Base-by-base conservation (phyloP, 495 filamentous ascomycete genomes). In the Podospora didyma region DNA sequence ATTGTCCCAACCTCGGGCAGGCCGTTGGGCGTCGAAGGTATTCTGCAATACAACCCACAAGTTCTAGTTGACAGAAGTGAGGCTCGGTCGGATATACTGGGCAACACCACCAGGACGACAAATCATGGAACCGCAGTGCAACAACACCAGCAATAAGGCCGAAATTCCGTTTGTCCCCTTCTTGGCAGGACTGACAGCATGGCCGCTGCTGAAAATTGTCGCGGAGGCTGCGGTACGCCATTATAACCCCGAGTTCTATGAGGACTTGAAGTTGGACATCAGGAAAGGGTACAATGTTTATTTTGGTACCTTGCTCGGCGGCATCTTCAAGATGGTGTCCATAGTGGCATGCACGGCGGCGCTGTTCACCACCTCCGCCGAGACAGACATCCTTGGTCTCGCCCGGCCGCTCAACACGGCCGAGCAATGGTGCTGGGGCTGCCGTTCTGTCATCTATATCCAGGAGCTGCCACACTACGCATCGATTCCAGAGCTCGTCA, bases 341-440 rank as follows among this genome's bases (percentile, higher is more conserved):
- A 20, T 62, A 1, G 28, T 41, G 14, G 49, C 59, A 23, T 65
- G 62, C 31, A 22, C 51, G 7, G 56, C 54, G 6, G 58, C 62
- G 0, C 45, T 65, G 9, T 20, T 62, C 44, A 61, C 59, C 10
- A 60, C 56, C 1, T 34, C 59, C 0, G 49, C 62, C 37, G 51
- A 59, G 46, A 62, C 56, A 31, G 62, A 65, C 45, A 48, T 65
- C 31, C 12, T 26, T 11, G 59, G 62, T 5, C 47, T 65, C 31
- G 50, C 54, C 3, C 28, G 62, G 2, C 62, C 62, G 0, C 53
- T 65, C 7, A 62, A 46, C 39, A 28, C 42, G n/a, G 62, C 53
- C 5, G 62, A 65, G 44, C 62, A 65, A 39, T 59, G 55, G 62
- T 65, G 62, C 46, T 65, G 62, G 62, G 62, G 62, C n/a, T 65